Evolutionary conservation across 208 protist genomes (phyloP), one percentile per base, ranked within the genome.

Genomic region (Angomonas ambiguus): DNA sequence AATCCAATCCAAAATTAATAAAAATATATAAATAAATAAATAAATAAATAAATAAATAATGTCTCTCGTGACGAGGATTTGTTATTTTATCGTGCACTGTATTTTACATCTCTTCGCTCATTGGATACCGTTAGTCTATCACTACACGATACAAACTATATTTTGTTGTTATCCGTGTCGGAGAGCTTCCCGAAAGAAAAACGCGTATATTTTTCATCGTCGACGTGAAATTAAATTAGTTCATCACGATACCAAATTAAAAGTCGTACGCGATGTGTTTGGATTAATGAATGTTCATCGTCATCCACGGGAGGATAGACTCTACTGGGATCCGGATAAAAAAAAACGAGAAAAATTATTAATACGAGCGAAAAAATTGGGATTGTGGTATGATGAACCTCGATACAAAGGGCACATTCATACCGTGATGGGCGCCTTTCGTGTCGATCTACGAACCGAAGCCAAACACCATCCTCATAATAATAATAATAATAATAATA

Each of bases 351-450:
- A 33, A 45, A 22, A 63, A 45, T 49, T 24, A 61, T 25, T 56
- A 33, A 35, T 31, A 70, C 22, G 53, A 63, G 22, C 63, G 73
- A 38, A 57, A 65, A 28, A 70, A 68, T 56, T 67, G 57, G 31
- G 48, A 65, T 10, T 67, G 77, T 38, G 35, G 22, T 90, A 84
- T 69, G 51, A 63, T 27, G 67, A 67, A 6, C 77, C 80, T 10
- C 78, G 83, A 41, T 90, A 86, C 68, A 70, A 41, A 2, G 72
- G 74, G 0, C 80, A 87, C 58, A 69, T 90, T 18, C 64, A 69
- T 22, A 90, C 83, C 22, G 77, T 90, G 35, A 68, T 86, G 48
- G 77, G 71, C 13, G 27, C 63, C 38, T 69, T 78, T 11, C 83
- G 80, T 2, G n/a, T 27, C n/a, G 49, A 56, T 56, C 16, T 45